Percentiles rank a stretch among this genome's conserved stretches.
phyloP scores from a whole-genome alignment of 1,139 yeast species.

The Saccharomyces pastorianus region DNA sequence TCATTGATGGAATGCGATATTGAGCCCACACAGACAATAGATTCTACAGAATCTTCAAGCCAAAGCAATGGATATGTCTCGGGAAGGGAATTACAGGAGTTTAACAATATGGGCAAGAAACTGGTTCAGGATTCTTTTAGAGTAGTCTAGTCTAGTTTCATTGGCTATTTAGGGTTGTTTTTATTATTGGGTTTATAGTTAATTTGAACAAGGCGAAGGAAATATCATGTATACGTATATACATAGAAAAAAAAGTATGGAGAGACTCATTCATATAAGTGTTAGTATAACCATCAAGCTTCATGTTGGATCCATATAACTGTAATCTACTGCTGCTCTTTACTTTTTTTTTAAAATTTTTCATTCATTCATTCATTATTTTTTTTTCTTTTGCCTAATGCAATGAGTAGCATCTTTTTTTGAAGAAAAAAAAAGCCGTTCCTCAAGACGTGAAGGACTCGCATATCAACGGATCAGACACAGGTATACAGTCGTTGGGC shows the following conservation, averaged over 20 bases:
- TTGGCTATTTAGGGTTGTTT: neutral
- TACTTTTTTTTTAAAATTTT: too few relatives aligned
- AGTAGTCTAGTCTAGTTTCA: conserved; percentile 6
- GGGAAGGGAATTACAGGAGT: conserved; percentile 18
- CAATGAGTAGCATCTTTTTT: neutral
- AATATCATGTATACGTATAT: too few relatives aligned
- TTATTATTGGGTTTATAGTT: neutral
- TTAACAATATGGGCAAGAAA: conserved; percentile 18
- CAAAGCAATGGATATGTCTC: conserved; percentile 13
- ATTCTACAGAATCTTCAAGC: neutral
- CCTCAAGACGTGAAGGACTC: neutral
- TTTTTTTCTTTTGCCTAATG: neutral
- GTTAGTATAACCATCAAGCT: too few relatives aligned
- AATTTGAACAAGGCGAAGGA: too few relatives aligned
- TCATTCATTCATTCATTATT: neutral
- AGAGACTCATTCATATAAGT: too few relatives aligned
- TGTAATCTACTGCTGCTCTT: too few relatives aligned
- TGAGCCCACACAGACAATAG: neutral
- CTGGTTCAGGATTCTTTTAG: conserved; percentile 17
- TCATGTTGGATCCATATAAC: too few relatives aligned
- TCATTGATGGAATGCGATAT: neutral
- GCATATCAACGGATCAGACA: neutral
- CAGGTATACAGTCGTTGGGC: neutral
- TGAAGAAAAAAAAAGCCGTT: neutral
- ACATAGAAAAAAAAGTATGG: too few relatives aligned